Base-by-base conservation (phyloP, 306 rosid genomes). In the Prunus mongolica region DNA sequence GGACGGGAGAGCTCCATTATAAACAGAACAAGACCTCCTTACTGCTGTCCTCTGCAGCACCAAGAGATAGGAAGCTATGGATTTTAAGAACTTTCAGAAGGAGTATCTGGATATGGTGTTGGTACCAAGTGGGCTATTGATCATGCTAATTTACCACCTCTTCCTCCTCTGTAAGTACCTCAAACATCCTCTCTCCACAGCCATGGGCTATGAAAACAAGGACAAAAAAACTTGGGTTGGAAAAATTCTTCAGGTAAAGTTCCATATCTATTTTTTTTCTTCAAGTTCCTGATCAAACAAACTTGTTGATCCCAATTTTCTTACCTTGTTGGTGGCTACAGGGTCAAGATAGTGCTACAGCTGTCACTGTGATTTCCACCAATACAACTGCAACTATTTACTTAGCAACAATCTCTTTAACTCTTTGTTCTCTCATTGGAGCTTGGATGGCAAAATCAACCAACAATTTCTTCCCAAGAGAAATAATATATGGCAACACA, bases 201-300 rank as follows among this genome's bases (percentile, higher is more conserved):
- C 69, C 82, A 80, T 89, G 81, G 96, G 96, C 32, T 82, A 79
- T 78, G 96, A 89, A 82, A 91, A 90, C 83, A 77, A 84, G 4
- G 91, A 93, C 83, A 93, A 86, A 57, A 85, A 67, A 82, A 80
- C 73, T 44, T 89, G 96, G 98, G 94, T 86, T 72, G 85, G 82
- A 67, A 89, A 73, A 76, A 80, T 90, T 57, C 77, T 89, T 90
- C 75, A 85, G 98, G 96, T 78, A 63, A 7, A 81, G 84, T 79
- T 64, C 25, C 3, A 32, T 65, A 63, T 63, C 27, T 32, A 18
- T 25, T 65, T 34, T 32, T 3, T 18, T 18, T 34, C 38, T n/a
- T 7, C 67, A 49, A 49, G 54, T 49, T 52, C 20, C 44, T 38
- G 44, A 38, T 38, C 44, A 38, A 38, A 38, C 20, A 52, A 52